These are phyloP conservation scores for Porphyra umbilicalis DNA, from an alignment of 31 red algal species.

Conservation along the genomic window DNA sequence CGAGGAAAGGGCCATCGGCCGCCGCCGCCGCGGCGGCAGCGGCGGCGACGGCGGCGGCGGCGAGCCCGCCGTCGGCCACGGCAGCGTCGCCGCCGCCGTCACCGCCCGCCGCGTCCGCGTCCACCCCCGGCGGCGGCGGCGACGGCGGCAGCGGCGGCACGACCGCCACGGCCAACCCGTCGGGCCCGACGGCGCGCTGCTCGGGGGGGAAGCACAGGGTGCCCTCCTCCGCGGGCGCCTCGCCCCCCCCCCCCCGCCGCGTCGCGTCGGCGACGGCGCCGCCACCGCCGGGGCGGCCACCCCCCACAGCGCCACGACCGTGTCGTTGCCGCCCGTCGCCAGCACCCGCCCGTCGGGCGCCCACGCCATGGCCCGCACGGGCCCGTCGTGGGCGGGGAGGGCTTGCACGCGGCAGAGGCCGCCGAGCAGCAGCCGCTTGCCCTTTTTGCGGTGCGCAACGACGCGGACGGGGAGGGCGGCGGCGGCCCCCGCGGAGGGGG, in stretches of 20 bases:
- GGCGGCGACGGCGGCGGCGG: no score
- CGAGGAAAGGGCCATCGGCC: slow-evolving; percentile 4
- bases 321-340: slow-evolving; percentile 29
- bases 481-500: no score
- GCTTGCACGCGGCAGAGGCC: slow-evolving; percentile 19
- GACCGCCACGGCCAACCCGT: background rate
- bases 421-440: slow-evolving; percentile 2
- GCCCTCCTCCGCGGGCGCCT: background rate
- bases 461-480: background rate
- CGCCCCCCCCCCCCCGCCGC: background rate
- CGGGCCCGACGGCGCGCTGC: background rate
- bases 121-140: background rate
- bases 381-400: slow-evolving; percentile 11
- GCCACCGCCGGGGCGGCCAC: background rate
- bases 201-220: background rate
- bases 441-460: background rate
- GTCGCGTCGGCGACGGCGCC: background rate
- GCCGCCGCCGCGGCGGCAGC: background rate
- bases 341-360: slow-evolving; percentile 10
- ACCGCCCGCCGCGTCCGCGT: background rate
- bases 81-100: background rate
- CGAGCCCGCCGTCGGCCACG: background rate
- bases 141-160: background rate
- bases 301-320: slow-evolving; percentile 18
- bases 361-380: slow-evolving; percentile 20